These are phyloP conservation scores for Ambrosiella xylebori DNA, from an alignment of 2,329 filamentous ascomycete species.

Conservation along the genomic window DNA sequence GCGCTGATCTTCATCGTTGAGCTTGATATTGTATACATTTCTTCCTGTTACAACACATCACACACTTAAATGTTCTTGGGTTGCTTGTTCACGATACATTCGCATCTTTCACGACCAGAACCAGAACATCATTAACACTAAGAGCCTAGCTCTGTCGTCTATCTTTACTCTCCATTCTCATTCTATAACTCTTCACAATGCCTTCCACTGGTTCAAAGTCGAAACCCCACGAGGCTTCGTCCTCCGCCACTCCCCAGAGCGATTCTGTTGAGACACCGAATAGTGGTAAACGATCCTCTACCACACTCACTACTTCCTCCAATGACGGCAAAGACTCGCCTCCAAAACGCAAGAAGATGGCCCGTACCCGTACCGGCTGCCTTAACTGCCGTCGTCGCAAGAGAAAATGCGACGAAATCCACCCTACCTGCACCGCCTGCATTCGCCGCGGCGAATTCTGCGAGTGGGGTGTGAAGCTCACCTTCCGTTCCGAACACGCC, in stretches of 20 bases:
- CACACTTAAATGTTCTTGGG: conserved; percentile 2
- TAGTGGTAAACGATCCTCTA: background rate
- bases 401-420: conserved; percentile 23
- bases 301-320: background rate
- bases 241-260: background rate
- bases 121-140: conserved; percentile 1
- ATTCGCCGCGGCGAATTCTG: conserved; percentile 19
- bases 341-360: conserved; percentile 17
- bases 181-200: background rate
- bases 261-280: background rate
- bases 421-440: conserved; percentile 22
- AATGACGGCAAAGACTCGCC: conserved; percentile 5
- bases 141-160: background rate
- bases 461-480: conserved; percentile 24
- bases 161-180: background rate
- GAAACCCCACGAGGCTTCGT: background rate
- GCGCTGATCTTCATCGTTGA: background rate
- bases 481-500: conserved; percentile 23
- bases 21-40: too few species aligned
- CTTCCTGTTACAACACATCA: background rate
- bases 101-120: conserved; percentile 5
- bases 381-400: conserved; percentile 24
- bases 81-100: conserved; percentile 1
- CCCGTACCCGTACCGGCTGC: conserved; percentile 21
- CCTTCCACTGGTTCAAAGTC: conserved; percentile 1